Evolutionary conservation across 805 yeast species (phyloP).

Genomic region (Zygosaccharomyces pseudorouxii): DNA sequence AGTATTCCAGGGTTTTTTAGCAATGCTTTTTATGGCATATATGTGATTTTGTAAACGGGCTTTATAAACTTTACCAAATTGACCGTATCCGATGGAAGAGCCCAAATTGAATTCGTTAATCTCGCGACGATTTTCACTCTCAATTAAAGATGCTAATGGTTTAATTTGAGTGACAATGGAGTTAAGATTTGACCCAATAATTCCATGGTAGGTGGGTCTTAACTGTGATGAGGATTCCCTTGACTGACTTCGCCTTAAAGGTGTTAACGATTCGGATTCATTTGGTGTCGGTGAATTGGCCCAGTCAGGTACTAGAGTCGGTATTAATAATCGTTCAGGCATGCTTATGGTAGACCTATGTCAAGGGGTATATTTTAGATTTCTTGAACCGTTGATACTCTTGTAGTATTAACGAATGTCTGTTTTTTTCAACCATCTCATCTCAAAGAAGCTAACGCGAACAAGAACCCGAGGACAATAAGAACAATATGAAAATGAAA

Average conservation of each 20-base stretch:
- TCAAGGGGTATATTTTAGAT: conserved; percentile 1
- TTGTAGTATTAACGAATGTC: not conserved
- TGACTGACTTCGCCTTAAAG: conserved; percentile 1
- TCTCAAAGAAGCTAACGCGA: not conserved
- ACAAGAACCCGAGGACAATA: not conserved
- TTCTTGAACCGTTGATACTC: not conserved
- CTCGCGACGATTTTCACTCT: conserved; percentile 5
- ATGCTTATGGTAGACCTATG: not conserved
- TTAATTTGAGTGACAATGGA: conserved; percentile 8
- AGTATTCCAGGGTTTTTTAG: conserved; percentile 26
- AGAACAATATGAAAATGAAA: not conserved
- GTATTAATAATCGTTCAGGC: conserved; percentile 1
- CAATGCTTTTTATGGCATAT: conserved; percentile 29
- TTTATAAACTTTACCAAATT: conserved; percentile 33
- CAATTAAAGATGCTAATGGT: conserved; percentile 13
- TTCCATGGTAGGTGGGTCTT: conserved; percentile 17
- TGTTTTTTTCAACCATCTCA: not conserved
- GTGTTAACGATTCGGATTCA: not conserved
- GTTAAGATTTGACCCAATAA: conserved; percentile 15
- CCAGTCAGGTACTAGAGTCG: conserved; percentile 10
- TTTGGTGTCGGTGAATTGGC: not conserved
- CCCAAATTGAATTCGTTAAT: conserved; percentile 21
- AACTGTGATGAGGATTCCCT: conserved; percentile 3
- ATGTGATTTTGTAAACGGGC: conserved; percentile 11
- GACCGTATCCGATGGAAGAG: conserved; percentile 28